Percentiles rank a stretch among this genome's conserved stretches.
These are phyloP conservation scores for Colletotrichum aenigma DNA, from an alignment of 2,329 filamentous ascomycete species.

Conservation along the genomic window DNA sequence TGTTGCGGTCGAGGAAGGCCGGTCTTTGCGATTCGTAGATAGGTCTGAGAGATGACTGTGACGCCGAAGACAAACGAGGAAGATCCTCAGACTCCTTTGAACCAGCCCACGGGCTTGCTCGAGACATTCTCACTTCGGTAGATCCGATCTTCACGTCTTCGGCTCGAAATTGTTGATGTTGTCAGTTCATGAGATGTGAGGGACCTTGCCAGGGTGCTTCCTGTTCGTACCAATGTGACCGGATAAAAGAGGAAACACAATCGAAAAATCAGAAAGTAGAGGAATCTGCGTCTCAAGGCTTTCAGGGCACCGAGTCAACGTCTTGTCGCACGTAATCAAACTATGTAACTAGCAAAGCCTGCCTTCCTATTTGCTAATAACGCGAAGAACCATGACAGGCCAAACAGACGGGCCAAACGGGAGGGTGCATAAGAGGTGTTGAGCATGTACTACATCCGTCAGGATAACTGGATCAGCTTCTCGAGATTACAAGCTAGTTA, in stretches of 20 bases:
- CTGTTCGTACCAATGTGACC: not conserved
- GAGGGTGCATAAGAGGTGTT: not conserved
- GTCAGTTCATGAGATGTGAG: not conserved
- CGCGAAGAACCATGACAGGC: not conserved
- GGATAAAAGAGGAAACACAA: not conserved
- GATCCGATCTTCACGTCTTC: not conserved
- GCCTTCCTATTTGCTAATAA: not conserved
- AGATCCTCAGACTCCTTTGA: not conserved
- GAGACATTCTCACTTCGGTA: not conserved
- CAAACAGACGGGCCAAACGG: not conserved
- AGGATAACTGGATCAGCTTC: not conserved
- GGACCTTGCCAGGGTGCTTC: not conserved
- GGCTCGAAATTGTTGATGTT: not conserved
- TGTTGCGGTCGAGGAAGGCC: not conserved
- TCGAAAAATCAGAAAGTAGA: not conserved
- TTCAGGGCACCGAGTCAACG: not conserved
- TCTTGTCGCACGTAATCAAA: not conserved
- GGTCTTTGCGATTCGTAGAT: not conserved
- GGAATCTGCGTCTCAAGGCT: not conserved
- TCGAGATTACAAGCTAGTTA: not conserved
- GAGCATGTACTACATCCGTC: not conserved
- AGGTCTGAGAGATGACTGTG: not conserved
- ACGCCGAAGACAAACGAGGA: not conserved
- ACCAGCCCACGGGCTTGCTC: not conserved
- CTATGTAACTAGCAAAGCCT: not conserved